Evolutionary conservation across 2,329 filamentous ascomycete species (phyloP).

Genomic region (Fusarium albosuccineum): DNA sequence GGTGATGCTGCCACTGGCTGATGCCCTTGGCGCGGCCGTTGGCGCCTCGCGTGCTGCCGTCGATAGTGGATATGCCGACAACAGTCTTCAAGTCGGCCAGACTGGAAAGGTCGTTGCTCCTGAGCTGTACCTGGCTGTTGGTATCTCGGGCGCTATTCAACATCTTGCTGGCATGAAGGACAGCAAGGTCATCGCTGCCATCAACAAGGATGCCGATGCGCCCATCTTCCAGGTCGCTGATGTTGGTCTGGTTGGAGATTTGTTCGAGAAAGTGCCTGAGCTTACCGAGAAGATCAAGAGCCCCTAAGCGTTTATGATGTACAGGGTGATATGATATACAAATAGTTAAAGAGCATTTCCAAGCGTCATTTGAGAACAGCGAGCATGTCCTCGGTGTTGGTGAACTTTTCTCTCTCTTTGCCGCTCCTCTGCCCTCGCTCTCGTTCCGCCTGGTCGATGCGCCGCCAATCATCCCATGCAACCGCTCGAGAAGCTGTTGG

Average conservation of each 20-base stretch:
- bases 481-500: constrained; percentile 72
- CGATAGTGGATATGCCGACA: constrained; percentile 97
- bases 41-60: constrained; percentile 95
- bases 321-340: constrained; percentile 46
- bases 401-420: constrained; percentile 83
- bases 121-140: constrained; percentile 93
- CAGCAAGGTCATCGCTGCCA: constrained; percentile 98
- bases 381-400: constrained; percentile 69
- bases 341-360: constrained; percentile 40
- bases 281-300: constrained; percentile 93
- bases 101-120: constrained; percentile 99
- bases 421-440: constrained; percentile 74
- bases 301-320: constrained; percentile 48
- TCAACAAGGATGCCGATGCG: constrained; percentile 97
- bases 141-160: constrained; percentile 97
- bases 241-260: constrained; percentile 92
- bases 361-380: constrained; percentile 57
- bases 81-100: constrained; percentile 97
- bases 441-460: constrained; percentile 84
- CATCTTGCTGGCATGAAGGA: constrained; percentile 99
- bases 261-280: constrained; percentile 96
- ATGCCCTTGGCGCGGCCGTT: constrained; percentile 93
- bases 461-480: constrained; percentile 86
- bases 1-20: constrained; percentile 91
- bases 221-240: constrained; percentile 99